Evolutionary conservation across 2,329 filamentous ascomycete species (phyloP).

Genomic region (Diaporthe vaccinii): DNA sequence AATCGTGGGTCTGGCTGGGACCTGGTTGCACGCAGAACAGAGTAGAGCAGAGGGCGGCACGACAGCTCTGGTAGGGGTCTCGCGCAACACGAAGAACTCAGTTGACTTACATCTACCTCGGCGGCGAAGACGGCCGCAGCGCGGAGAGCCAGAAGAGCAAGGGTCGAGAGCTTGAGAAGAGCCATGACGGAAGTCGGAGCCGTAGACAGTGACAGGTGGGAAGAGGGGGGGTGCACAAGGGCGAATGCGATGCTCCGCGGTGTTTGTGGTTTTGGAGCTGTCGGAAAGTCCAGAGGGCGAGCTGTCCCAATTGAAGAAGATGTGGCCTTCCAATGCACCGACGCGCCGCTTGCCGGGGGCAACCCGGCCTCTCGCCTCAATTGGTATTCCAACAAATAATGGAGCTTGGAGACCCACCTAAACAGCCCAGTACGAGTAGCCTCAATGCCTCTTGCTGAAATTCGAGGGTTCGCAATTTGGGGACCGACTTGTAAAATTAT

Average conservation of each 20-base stretch:
- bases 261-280: slow-evolving; percentile 24
- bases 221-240: slow-evolving; percentile 32
- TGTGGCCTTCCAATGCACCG: slow-evolving; percentile 40
- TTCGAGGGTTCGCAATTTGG: not conserved
- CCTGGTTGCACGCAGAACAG: not conserved
- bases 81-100: slow-evolving; percentile 44
- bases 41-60: not conserved
- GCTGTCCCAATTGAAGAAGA: slow-evolving; percentile 40
- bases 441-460: not conserved
- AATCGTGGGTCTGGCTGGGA: slow-evolving; percentile 1
- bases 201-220: slow-evolving; percentile 37
- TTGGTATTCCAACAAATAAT: slow-evolving; percentile 21
- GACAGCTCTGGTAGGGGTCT: not conserved
- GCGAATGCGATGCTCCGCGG: slow-evolving; percentile 39
- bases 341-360: slow-evolving; percentile 35
- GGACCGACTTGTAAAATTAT: not conserved
- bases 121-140: slow-evolving; percentile 73
- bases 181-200: slow-evolving; percentile 69
- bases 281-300: slow-evolving; percentile 32
- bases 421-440: not conserved
- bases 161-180: slow-evolving; percentile 77
- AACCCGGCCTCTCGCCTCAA: slow-evolving; percentile 5
- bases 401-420: not conserved
- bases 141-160: slow-evolving; percentile 79
- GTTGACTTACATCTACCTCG: slow-evolving; percentile 69